Evolutionary conservation across 495 filamentous ascomycete genomes (phyloP), one percentile per base, ranked within the genome.

Genomic region (Penicillium pulvis): DNA sequence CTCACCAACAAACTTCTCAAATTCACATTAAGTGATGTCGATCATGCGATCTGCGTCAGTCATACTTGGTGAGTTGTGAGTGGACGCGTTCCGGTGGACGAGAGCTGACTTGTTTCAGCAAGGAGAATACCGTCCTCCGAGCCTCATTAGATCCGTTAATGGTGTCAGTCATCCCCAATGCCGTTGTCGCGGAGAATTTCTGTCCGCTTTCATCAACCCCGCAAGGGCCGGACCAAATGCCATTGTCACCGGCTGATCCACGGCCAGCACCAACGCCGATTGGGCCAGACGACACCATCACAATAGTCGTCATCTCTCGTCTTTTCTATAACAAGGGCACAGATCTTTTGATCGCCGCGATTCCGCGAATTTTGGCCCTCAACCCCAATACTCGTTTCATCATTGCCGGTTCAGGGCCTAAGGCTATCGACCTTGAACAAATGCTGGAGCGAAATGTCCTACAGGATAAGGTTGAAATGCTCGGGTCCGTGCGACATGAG

Each of bases 251-350:
- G 45, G 48, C 67, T 42, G 66, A 76, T 57, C 58, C 79, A 74
- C 63, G 79, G 57, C 65, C 83, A 58, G 66, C 84, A 44, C 79
- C 79, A 19, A 77, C 71, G 30, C 79, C 71, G 24, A 80, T 96
- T 20, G 89, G 90, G 0, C 91, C 92, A 2, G 79, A 90, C 51
- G 91, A 95, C 61, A 90, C 83, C 14, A 94, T 98, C 61, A 98
- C 93, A 4, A 98, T 98, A 56, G 92, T 98, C 0, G 93, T 98
- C 5, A 93, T 98, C 31, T 97, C 93, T 6, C 91, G 94, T 20
- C 88, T 98, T 12, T 98, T 97, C 72, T 97, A 98, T 77, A 98
- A 98, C 75, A 98, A 98, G 70, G 94, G 94, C 46, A 98, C 92
- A 6, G 95, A 97, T 72, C 84, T 98, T 0, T 81, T 98, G 0